Evolutionary conservation across 2,329 filamentous ascomycete species (phyloP), one percentile per base, ranked within the genome.

Genomic region (Dothiorella sarmentorum): DNA sequence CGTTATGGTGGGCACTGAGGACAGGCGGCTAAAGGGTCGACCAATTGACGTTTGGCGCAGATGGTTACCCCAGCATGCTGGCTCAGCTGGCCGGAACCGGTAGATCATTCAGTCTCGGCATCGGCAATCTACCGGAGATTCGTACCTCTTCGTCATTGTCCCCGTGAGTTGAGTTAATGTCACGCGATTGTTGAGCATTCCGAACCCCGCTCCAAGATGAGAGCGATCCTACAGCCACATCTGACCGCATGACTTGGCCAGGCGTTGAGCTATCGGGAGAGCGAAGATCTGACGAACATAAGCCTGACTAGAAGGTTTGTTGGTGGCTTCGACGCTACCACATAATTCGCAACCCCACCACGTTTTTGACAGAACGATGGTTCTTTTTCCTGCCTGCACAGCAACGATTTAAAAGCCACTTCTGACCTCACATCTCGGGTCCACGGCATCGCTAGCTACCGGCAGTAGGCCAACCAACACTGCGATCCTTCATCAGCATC

Each of bases 161-260:
- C 45, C 22, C 31, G 29, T 35, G 31, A 24, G 29, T 37, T 22
- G 10, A 17, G 13, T 11, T 9, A 18, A 22, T 29, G 31, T 52
- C 47, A 52, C 17, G 47, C 31, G 33, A 20, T 26, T 22, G 47
- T 52, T 2, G 27, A 37, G 33, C 27, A 22, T 33, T 33, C 44
- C n/a, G 27, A 33, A 18, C 47, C 31, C 47, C 31, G 47, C 47
- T 37, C 47, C 4, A 38, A 27, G 33, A 15, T 26, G 20, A 52
- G 47, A 38, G 20, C 20, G 47, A 52, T 52, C 47, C 31, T 52
- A 52, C 33, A 26, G 47, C 47, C 47, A 52, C 47, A 52, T 52
- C 47, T 52, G 33, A 52, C 47, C 13, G 47, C 47, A 52, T 52
- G 31, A 20, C 33, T 52, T 52, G 31, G 31, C 47, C 11, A 18